Conservation (phyloP, 768 basidiomycete genomes). For the Boletus vermiculosoides region DNA sequence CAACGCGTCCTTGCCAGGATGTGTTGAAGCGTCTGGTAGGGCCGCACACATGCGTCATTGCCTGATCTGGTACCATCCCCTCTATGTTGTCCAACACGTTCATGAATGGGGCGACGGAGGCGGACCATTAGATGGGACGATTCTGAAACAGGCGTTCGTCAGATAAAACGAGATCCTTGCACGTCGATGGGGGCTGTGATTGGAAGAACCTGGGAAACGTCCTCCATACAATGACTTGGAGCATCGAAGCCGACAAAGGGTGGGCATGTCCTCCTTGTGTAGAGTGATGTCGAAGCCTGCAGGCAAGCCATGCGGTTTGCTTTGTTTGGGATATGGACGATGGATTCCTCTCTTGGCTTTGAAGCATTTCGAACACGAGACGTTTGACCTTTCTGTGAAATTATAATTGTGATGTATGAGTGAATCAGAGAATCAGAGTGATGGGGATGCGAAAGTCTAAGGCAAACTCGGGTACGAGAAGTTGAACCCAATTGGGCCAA, state of each 20-base stretch:
- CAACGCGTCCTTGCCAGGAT: too few species aligned
- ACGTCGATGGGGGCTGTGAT: conserved; percentile 41
- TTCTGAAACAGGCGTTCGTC: too few species aligned
- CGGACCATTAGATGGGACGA: conserved; percentile 13
- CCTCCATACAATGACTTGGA: conserved; percentile 21
- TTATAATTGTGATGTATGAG: background rate
- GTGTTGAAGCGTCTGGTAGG: too few species aligned
- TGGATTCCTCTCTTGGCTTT: conserved; percentile 44
- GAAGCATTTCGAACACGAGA: conserved; percentile 69
- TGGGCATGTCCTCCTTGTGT: conserved; percentile 55
- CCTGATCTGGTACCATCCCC: too few species aligned
- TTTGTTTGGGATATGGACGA: conserved; percentile 80
- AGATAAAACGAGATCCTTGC: conserved; percentile 41
- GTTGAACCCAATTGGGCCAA: too few species aligned
- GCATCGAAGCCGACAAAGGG: conserved; percentile 45
- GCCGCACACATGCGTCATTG: too few species aligned
- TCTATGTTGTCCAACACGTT: too few species aligned
- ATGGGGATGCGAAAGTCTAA: background rate
- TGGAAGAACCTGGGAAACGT: conserved; percentile 44
- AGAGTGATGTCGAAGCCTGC: conserved; percentile 77
- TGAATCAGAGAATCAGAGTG: background rate
- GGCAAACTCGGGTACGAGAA: too few species aligned
- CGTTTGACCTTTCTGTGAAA: conserved; percentile 81
- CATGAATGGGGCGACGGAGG: too few species aligned
- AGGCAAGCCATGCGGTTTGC: conserved; percentile 69